Evolutionary conservation across 2,329 filamentous ascomycete species (phyloP), one percentile per base, ranked within the genome.

Genomic region (Cladorrhinum sp.): DNA sequence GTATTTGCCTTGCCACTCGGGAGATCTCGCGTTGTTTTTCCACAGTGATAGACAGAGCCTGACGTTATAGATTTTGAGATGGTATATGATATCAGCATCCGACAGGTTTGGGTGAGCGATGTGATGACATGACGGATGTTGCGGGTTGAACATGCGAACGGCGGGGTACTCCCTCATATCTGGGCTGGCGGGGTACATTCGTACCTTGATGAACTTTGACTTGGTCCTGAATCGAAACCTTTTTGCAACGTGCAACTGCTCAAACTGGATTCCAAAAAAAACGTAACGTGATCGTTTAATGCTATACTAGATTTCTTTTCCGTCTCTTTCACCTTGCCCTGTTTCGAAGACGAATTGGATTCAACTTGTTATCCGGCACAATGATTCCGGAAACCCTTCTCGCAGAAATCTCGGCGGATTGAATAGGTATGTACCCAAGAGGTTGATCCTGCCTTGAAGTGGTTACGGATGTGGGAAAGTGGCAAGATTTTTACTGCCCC

Each of bases 1-100:
- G 33, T 55, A 28, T 18, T 39, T 33, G 16, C 10, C 3, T 64
- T 55, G 62, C 62, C 62, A 64, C 62, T 28, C 48, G 53, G 46
- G 48, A 16, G 20, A 26, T 55, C 16, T 42, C 33, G 33, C 10
- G 28, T 30, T 46, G 21, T 55, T 46, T 55, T 26, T 16, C 33
- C 23, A 30, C 6, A 30, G 14, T 55, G 50, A 30, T 51, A 21
- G 49, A 51, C 21, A 26, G 21, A 12, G 26, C 3, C 16, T 26
- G 50, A 53, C 28, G 50, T 30, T 30, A 30, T 53, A 10, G 24
- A 53, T 33, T 46, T 46, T 8, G 2, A 14, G 4, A n/a, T 9
- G 26, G 26, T 28, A 28, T 28, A 5, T 28, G 26, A 28, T 28
- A 28, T 28, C 26, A 5, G 26, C 26, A 28, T 28, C 9, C 9